These are phyloP conservation scores for Kuraishia ogatae DNA, from an alignment of 805 yeast genomes.

Conservation along the genomic window DNA sequence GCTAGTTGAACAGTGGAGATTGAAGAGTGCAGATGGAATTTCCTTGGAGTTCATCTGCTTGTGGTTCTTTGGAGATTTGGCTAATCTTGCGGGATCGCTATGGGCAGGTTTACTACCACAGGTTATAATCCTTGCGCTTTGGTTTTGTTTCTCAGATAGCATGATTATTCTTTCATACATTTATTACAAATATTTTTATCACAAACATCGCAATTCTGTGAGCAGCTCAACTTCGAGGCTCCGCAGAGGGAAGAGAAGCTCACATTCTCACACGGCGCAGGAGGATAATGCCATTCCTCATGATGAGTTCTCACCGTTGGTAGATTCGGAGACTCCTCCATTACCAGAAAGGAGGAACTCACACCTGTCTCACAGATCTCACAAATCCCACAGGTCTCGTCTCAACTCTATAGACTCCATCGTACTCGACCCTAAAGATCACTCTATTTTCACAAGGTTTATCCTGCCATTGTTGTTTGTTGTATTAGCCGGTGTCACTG, in stretches of 20 bases:
- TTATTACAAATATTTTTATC: constrained; percentile 46
- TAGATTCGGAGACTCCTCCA: constrained; percentile 8
- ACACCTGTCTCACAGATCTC: constrained; percentile 3
- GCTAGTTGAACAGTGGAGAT: constrained; percentile 71
- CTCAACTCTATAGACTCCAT: constrained; percentile 41
- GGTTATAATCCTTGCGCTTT: constrained; percentile 58
- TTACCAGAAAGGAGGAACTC: constrained; percentile 9
- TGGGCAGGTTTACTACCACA: constrained; percentile 68
- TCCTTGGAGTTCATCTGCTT: constrained; percentile 56
- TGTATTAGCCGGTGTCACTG: constrained; percentile 50
- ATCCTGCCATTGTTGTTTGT: constrained; percentile 57
- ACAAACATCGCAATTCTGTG: constrained; percentile 18
- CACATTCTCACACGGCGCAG: constrained; percentile 10
- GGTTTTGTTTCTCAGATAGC: constrained; percentile 70
- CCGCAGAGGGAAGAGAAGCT: constrained; percentile 6
- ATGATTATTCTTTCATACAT: constrained; percentile 47
- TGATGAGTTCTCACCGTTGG: constrained; percentile 25
- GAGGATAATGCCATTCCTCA: constrained; percentile 6
- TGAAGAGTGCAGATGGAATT: constrained; percentile 69
- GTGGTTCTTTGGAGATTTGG: constrained; percentile 68
- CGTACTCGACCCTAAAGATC: constrained; percentile 37
- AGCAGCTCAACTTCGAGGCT: constrained; percentile 8
- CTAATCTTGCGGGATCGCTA: constrained; percentile 57
- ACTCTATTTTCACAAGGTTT: constrained; percentile 39
- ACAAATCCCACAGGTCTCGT: constrained; percentile 11